Evolutionary conservation across 2,329 filamentous ascomycete species (phyloP).

Genomic region (Sordariomycetes sp.): DNA sequence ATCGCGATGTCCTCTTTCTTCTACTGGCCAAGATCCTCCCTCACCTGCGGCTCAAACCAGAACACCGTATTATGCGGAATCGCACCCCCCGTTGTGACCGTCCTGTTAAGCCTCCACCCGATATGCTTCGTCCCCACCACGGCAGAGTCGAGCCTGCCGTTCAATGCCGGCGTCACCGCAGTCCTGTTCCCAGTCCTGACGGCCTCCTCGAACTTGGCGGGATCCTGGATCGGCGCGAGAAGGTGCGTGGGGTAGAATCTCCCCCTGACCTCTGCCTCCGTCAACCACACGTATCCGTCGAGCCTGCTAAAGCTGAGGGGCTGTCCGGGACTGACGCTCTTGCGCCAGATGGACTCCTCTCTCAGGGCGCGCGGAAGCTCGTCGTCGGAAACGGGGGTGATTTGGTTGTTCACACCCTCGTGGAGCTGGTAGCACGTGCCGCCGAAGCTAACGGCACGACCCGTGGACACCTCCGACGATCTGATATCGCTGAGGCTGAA

Average conservation of each 20-base stretch:
- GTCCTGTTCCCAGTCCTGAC: conserved; percentile 21
- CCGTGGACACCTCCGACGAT: background rate
- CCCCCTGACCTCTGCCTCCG: conserved; percentile 37
- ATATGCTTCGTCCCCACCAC: conserved; percentile 21
- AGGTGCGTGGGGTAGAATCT: conserved; percentile 48
- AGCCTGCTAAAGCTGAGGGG: conserved; percentile 25
- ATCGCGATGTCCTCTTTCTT: background rate
- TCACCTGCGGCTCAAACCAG: conserved; percentile 19
- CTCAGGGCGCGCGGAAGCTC: conserved; percentile 28
- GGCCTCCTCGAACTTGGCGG: conserved; percentile 23
- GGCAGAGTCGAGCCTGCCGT: conserved; percentile 34
- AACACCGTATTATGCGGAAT: conserved; percentile 17
- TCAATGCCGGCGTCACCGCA: conserved; percentile 37
- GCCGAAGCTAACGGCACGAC: conserved; percentile 23
- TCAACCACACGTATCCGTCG: conserved; percentile 32
- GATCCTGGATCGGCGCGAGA: conserved; percentile 38
- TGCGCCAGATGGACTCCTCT: conserved; percentile 28
- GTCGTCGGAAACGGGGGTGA: conserved; percentile 18
- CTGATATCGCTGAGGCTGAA: conserved; percentile 7
- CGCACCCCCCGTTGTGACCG: conserved; percentile 30
- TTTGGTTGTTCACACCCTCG: conserved; percentile 11
- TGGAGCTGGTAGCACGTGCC: conserved; percentile 27
- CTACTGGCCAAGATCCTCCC: conserved; percentile 16
- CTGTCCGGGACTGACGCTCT: conserved; percentile 17
- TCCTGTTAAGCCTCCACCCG: conserved; percentile 27